A percentile compares a stretch with the other conserved stretches of the same genome.
Conservation (phyloP, 352 stramenopile species). For the Globisporangium takayamanum region DNA sequence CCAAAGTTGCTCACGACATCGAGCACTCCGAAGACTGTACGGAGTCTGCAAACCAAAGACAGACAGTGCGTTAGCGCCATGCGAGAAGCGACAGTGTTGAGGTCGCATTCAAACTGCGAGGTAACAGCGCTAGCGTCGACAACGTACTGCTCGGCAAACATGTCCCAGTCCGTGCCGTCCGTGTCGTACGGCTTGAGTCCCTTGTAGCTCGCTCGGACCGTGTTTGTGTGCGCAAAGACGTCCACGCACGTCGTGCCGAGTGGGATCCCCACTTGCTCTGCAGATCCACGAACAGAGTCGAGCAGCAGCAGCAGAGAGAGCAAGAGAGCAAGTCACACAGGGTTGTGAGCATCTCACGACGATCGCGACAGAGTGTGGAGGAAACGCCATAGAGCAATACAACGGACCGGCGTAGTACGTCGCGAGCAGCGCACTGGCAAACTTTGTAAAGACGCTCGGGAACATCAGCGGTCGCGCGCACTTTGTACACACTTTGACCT, state of each 20-base stretch:
- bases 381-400: not conserved
- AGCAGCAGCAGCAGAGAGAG: not conserved
- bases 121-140: not conserved
- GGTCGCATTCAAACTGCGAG: not conserved
- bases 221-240: slow-evolving; percentile 68
- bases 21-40: slow-evolving; percentile 72
- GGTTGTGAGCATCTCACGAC: too few species aligned
- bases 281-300: too few species aligned
- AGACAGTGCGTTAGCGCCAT: not conserved
- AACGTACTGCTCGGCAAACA: slow-evolving; percentile 63
- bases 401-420: slow-evolving; percentile 65
- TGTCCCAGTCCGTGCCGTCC: slow-evolving; percentile 54
- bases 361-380: not conserved
- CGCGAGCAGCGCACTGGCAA: slow-evolving; percentile 59
- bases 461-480: slow-evolving; percentile 65
- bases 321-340: not conserved
- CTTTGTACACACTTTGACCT: slow-evolving; percentile 27
- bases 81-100: too few species aligned
- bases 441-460: slow-evolving; percentile 73
- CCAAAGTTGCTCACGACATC: slow-evolving; percentile 80
- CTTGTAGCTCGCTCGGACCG: slow-evolving; percentile 61
- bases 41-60: slow-evolving; percentile 30
- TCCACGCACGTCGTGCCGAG: slow-evolving; percentile 65
- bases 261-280: slow-evolving; percentile 67
- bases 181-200: slow-evolving; percentile 56